Conservation (phyloP, 2,329 filamentous ascomycete genomes). For the Apiospora sp. region DNA sequence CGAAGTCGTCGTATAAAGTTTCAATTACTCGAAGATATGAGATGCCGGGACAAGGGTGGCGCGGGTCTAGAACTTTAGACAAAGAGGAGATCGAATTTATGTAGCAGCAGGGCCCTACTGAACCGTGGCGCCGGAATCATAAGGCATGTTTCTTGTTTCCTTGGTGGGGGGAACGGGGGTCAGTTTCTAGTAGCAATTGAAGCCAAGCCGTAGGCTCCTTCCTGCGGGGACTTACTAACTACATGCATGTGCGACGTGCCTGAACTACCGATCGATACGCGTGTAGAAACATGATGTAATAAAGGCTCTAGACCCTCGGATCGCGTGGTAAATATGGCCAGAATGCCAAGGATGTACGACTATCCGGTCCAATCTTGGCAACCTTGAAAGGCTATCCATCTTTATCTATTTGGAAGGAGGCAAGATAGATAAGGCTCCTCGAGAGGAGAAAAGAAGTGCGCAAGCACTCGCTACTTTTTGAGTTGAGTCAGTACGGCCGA, state of each 20-base stretch:
- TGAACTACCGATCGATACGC: neutral
- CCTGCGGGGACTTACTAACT: neutral
- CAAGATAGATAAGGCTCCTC: neutral
- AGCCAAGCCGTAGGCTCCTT: too few relatives aligned
- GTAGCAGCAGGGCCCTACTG: neutral
- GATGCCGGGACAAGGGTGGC: neutral
- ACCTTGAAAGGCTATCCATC: neutral
- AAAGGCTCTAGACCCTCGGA: neutral
- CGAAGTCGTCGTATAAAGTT: neutral
- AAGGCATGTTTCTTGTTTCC: conserved; percentile 2
- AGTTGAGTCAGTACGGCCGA: neutral
- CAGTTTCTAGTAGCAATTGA: neutral
- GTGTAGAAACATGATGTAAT: neutral
- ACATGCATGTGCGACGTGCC: neutral
- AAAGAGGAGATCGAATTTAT: conserved; percentile 8
- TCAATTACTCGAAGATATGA: neutral
- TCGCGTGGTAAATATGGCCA: neutral
- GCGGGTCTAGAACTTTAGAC: neutral
- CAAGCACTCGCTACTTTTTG: neutral
- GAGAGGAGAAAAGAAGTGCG: neutral
- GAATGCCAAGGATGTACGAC: neutral
- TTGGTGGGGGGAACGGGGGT: neutral
- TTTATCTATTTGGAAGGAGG: neutral
- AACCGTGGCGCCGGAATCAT: neutral
- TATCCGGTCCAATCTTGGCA: neutral